Base-by-base conservation (phyloP, 2,329 filamentous ascomycete species). In the Teratosphaeria epicoccoides region DNA sequence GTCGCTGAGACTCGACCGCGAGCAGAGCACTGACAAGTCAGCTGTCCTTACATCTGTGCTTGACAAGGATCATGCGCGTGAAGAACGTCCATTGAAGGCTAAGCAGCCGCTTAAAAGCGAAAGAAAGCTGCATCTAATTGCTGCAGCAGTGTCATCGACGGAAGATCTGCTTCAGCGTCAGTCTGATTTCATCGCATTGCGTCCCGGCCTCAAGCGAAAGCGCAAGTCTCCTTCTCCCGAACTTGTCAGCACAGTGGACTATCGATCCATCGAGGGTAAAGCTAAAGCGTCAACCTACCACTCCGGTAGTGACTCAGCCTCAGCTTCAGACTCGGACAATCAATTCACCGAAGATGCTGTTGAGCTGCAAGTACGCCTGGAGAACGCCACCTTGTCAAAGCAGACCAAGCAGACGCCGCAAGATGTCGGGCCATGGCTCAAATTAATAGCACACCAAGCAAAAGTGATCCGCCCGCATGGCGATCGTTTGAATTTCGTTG, bases 351-450 rank as follows among this genome's bases (percentile, higher is more conserved):
- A 44, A 47, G 26, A 52, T 6, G 47, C 50, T 40, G 49, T 55
- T 9, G 59, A 69, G 17, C 50, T 66, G 14, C 61, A 65, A 24
- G 55, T 62, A 47, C 79, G 73, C 44, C 70, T 76, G 62, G 77
- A 71, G 52, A 81, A 81, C 12, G 73, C 84, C 0, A 73, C 82
- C 49, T 72, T 96, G 6, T 80, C 78, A 2, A 79, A 77, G 11
- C 75, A 67, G 25, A 81, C 88, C 28, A 82, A 84, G 51, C 73
- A 84, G 1, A 67, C 80, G 22, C 87, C 89, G 1, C 67, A 75
- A 5, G 79, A 94, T 61, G 73, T 87, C 20, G 72, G 82, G 43
- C 76, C 81, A 17, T 97, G 91, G 91, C 68, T 94, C 14, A 76
- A 80, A 33, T 74, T 96, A n/a, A 84, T 91, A 45, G 72, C 82